phyloP scores from a whole-genome alignment of 2,329 filamentous ascomycete species.

The Hymenoscyphus albidus region DNA sequence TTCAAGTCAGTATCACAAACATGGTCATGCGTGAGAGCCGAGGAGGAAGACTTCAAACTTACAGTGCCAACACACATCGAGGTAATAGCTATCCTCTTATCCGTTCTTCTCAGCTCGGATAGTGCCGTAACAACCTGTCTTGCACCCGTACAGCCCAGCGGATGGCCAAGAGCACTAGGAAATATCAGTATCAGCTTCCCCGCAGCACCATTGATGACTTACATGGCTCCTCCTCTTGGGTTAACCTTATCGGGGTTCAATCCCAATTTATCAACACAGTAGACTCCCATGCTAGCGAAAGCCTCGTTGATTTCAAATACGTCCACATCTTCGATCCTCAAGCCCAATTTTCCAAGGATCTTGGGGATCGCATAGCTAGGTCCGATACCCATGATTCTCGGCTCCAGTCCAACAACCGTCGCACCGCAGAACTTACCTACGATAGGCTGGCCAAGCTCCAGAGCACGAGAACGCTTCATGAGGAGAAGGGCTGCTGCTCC shows the following conservation, averaged over 20 bases:
- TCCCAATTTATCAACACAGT: slow-evolving; percentile 82
- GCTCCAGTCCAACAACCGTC: slow-evolving; percentile 80
- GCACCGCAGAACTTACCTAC: slow-evolving; percentile 87
- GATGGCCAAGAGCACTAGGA: slow-evolving; percentile 75
- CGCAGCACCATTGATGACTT: neutral
- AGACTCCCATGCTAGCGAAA: slow-evolving; percentile 90
- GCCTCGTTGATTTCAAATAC: slow-evolving; percentile 99
- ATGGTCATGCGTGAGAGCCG: neutral
- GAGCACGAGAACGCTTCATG: slow-evolving; percentile 63
- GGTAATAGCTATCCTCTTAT: slow-evolving; percentile 81
- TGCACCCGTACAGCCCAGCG: slow-evolving; percentile 87
- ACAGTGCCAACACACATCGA: slow-evolving; percentile 93
- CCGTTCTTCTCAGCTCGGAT: slow-evolving; percentile 79
- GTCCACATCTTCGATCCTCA: slow-evolving; percentile 82
- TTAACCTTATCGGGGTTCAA: slow-evolving; percentile 84
- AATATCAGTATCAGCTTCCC: neutral
- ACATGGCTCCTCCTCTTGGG: slow-evolving; percentile 78
- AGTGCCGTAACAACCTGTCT: slow-evolving; percentile 88
- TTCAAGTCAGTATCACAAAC: neutral
- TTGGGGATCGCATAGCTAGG: slow-evolving; percentile 93
- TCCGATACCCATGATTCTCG: slow-evolving; percentile 90
- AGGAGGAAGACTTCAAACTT: slow-evolving; percentile 10
- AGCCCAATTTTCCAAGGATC: slow-evolving; percentile 77
- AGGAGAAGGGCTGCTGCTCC: slow-evolving; percentile 92
- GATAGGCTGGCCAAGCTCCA: slow-evolving; percentile 79